Evolutionary conservation across 208 protist species (phyloP), one percentile per base, ranked within the genome.

Genomic region (Wallacemonas rigidus): DNA sequence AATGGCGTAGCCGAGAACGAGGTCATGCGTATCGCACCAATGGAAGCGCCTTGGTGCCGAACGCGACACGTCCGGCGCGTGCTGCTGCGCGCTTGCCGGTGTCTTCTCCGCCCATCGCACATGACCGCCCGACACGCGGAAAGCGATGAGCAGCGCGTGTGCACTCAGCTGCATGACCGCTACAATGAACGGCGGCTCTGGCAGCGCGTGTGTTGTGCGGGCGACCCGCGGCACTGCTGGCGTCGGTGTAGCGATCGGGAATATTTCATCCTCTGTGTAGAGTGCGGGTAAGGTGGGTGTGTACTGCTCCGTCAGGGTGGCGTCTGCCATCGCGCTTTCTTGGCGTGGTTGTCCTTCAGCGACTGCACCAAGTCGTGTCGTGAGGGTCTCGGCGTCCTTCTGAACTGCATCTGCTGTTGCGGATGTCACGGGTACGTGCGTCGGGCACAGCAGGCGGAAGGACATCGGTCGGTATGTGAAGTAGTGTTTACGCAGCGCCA

Each of bases 381-480:
- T 26, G 26, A 26, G 0, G 26, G 26, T 26, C 26, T 26, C 26
- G 26, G 26, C 26, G 26, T 26, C 26, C 26, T 26, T 26, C 0
- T 26, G 26, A 26, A 0, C 26, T 26, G 26, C 26, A 26, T 26
- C 26, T 26, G 26, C 26, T 26, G 26, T 26, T 26, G 26, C 26
- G 26, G 26, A 15, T 51, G 47, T 1, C 55, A 35, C 40, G 11
- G 51, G 48, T 4, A 69, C 26, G 14, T 57, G 60, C 41, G 60
- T 65, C 8, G 60, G 60, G 68, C 57, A 57, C 40, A 87, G 74
- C 53, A 82, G 73, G 17, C 86, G 80, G 51, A 95, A 90, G 12
- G 71, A 68, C 86, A 95, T 95, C 3, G 71, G 58, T 1, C 90
- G 81, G 55, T 90, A 81, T 41, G 77, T 75, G 62, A 95, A 95